A percentile compares a stretch with the other conserved stretches of the same genome.
These are phyloP conservation scores for Suillus occidentalis DNA, from an alignment of 768 basidiomycete genomes.

Conservation along the genomic window DNA sequence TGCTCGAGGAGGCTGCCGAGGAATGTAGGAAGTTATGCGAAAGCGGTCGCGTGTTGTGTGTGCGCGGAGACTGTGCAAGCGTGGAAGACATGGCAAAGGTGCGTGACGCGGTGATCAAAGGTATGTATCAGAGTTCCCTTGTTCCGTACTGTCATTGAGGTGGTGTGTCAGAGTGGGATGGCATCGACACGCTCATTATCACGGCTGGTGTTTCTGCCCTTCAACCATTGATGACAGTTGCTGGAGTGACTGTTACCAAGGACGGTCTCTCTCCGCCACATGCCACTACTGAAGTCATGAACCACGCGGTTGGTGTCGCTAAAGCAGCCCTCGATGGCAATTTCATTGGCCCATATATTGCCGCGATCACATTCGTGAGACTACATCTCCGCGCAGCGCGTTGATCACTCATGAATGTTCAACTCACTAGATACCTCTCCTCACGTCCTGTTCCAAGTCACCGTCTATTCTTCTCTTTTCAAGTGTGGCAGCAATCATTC, in stretches of 20 bases:
- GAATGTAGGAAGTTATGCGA: constrained; percentile 49
- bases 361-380: constrained; percentile 72
- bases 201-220: constrained; percentile 84
- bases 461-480: constrained; percentile 82
- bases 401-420: constrained; percentile 1
- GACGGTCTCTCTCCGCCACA: constrained; percentile 34
- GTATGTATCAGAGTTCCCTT: constrained; percentile 39
- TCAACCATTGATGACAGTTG: constrained; percentile 69
- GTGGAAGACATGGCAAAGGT: constrained; percentile 67
- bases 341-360: constrained; percentile 66
- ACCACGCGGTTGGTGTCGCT: constrained; percentile 56
- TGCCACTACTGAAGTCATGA: constrained; percentile 55
- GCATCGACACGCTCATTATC: constrained; percentile 81
- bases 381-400: background rate
- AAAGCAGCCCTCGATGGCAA: constrained; percentile 60
- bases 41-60: constrained; percentile 42
- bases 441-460: constrained; percentile 57
- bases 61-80: constrained; percentile 63
- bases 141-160: background rate
- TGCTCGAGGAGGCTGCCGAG: constrained; percentile 55
- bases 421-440: constrained; percentile 65
- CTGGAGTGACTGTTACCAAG: constrained; percentile 46
- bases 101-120: constrained; percentile 49
- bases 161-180: constrained; percentile 64
- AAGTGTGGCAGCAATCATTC: constrained; percentile 74